Percentiles rank a stretch among this genome's conserved stretches.
These are phyloP conservation scores for Ophiostoma populinum DNA, from an alignment of 2,329 filamentous ascomycete species.

Conservation along the genomic window DNA sequence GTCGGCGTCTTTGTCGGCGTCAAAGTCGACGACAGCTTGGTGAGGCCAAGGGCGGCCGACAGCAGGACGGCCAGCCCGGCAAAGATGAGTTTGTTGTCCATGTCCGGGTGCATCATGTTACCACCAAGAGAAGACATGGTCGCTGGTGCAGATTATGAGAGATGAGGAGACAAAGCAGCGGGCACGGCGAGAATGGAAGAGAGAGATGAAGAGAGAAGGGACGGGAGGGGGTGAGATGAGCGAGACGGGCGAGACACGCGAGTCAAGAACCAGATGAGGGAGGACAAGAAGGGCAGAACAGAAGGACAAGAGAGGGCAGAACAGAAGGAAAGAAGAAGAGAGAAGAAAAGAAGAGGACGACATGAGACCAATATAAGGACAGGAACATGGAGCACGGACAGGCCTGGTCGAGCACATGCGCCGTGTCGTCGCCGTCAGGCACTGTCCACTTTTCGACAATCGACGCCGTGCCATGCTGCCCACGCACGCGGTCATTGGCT, in stretches of 20 bases:
- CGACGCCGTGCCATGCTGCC: no score
- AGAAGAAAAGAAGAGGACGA: background rate
- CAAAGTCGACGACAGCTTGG: slow-evolving; percentile 20
- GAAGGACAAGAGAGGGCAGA: background rate
- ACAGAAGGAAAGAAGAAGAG: background rate
- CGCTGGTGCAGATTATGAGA: slow-evolving; percentile 15
- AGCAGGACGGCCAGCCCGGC: slow-evolving; percentile 34
- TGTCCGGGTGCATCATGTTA: slow-evolving; percentile 34
- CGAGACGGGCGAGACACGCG: no score
- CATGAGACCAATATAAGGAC: background rate
- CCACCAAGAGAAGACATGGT: slow-evolving; percentile 57
- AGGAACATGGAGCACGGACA: no score
- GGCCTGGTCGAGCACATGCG: no score
- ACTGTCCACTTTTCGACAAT: no score
- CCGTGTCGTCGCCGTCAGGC: no score
- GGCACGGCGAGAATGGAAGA: background rate
- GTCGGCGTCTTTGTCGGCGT: slow-evolving; percentile 15
- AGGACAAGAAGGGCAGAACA: background rate
- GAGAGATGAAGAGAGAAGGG: background rate
- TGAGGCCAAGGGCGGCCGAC: slow-evolving; percentile 33
- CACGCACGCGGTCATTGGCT: no score
- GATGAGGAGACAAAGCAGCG: background rate
- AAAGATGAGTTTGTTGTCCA: slow-evolving; percentile 32
- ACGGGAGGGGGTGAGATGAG: no score
- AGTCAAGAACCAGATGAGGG: no score